Conservation (phyloP, 129 eudicot genomes). For the Artemisia argyi region DNA sequence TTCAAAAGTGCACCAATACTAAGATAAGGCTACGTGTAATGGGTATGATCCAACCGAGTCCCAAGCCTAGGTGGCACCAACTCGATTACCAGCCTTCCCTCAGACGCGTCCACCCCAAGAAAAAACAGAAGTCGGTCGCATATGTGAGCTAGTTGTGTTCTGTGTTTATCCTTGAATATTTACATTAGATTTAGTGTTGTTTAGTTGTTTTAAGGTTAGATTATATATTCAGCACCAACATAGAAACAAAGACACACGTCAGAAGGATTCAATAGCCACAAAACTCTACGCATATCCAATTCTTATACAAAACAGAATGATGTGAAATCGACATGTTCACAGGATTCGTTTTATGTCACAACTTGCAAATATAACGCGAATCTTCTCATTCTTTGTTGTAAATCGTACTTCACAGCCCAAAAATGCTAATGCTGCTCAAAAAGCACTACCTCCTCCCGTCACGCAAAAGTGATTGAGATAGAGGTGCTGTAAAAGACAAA, state of each 20-base stretch:
- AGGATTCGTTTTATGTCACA: constrained; percentile 20
- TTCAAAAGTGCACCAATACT: no score
- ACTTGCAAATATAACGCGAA: background rate
- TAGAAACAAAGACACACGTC: constrained; percentile 8
- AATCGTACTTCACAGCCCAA: background rate
- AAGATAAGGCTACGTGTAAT: no score
- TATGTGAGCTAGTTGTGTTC: no score
- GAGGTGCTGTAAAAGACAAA: constrained; percentile 25
- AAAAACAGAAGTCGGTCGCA: no score
- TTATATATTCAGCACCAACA: background rate
- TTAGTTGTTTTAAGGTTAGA: no score
- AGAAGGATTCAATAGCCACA: constrained; percentile 1
- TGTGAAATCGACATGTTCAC: constrained; percentile 3
- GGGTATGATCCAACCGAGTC: no score
- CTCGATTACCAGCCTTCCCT: no score
- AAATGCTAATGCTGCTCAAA: background rate
- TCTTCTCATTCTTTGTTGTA: constrained; percentile 3
- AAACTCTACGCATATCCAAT: constrained; percentile 13
- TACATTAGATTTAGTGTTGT: no score
- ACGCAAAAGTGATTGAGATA: constrained; percentile 33
- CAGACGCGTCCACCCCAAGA: no score
- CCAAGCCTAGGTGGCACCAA: no score
- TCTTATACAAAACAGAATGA: constrained; percentile 18
- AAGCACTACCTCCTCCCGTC: constrained; percentile 25
- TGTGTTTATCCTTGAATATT: no score